Evolutionary conservation across 768 basidiomycete species (phyloP), one percentile per base, ranked within the genome.

Genomic region (Collybia nuda): DNA sequence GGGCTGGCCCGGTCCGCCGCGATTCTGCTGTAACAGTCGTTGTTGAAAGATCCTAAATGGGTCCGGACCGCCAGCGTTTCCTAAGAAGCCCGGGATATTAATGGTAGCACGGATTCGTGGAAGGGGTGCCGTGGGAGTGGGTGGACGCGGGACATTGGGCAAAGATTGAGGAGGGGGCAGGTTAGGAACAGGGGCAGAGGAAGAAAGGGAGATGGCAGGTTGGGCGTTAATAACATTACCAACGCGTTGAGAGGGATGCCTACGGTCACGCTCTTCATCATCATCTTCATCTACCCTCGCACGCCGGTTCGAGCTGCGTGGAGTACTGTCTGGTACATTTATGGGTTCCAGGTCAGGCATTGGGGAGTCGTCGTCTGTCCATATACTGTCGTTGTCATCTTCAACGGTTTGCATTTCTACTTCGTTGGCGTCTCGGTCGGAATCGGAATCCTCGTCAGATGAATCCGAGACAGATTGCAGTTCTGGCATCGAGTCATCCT

Each of bases 221-320:
- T 47, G 42, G 35, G 46, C 45, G 37, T 57, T 54, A 35, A 57
- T 62, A 47, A 56, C 45, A 43, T 57, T 63, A 40, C 61, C 68
- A 21, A 70, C 67, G 47, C 85, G 80, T 62, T 86, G 77, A 18
- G 82, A 83, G 15, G 86, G 84, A 58, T 86, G 84, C 49, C 85
- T 75, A 49, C 78, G 74, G 58, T 86, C 81, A 35, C 84, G 67
- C 11, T 81, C 82, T 6, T 77, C 74, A 54, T 87, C 84, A 5
- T 74, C 74, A 48, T 86, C 84, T 47, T 83, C 79, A 2, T 86
- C 82, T 2, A 85, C 81, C 38, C 84, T 68, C 15, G 77, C 71
- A 19, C 84, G 83, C 38, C 84, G 68, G 42, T 62, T 74, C 21
- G 50, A 54, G 12, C 68, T 60, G 4, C 42, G 23, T 26, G 49